Conservation (phyloP, 2,329 filamentous ascomycete genomes). For the Cyphellophora europaea region DNA sequence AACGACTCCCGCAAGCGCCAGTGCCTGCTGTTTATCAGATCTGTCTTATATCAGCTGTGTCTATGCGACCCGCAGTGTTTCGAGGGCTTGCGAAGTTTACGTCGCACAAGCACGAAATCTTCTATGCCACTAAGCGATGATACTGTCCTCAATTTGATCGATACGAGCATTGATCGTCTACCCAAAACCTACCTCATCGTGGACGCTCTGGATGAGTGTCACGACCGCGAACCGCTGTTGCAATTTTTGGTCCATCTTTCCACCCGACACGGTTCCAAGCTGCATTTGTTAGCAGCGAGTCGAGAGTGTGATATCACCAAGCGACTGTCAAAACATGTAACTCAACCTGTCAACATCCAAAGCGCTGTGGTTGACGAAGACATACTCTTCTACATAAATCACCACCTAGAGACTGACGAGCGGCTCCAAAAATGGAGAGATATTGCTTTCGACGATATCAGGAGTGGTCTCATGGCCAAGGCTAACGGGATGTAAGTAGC, state of each 20-base stretch:
- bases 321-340: slow-evolving; percentile 2
- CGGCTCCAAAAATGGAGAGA: slow-evolving; percentile 7
- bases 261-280: slow-evolving; percentile 1
- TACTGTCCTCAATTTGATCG: slow-evolving; percentile 1
- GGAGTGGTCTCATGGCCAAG: slow-evolving; percentile 20
- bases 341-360: slow-evolving; percentile 6
- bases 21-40: slow-evolving; percentile 14
- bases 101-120: slow-evolving; percentile 3
- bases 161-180: neutral
- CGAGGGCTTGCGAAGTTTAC: slow-evolving; percentile 1
- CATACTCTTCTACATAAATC: slow-evolving; percentile 10
- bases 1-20: slow-evolving; percentile 28
- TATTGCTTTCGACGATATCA: slow-evolving; percentile 8
- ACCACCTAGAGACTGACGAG: slow-evolving; percentile 6
- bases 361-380: slow-evolving; percentile 10
- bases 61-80: neutral
- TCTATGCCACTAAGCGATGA: slow-evolving; percentile 4
- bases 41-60: slow-evolving; percentile 1
- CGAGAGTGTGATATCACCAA: slow-evolving; percentile 11
- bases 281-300: slow-evolving; percentile 10
- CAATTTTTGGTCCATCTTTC: too few relatives aligned
- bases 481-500: slow-evolving; percentile 12
- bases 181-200: slow-evolving; percentile 9
- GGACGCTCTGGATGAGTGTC: slow-evolving; percentile 17
- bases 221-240: slow-evolving; percentile 7